Evolutionary conservation across 805 yeast genomes (phyloP).

Genomic region (Kodamaea fukazawae): DNA sequence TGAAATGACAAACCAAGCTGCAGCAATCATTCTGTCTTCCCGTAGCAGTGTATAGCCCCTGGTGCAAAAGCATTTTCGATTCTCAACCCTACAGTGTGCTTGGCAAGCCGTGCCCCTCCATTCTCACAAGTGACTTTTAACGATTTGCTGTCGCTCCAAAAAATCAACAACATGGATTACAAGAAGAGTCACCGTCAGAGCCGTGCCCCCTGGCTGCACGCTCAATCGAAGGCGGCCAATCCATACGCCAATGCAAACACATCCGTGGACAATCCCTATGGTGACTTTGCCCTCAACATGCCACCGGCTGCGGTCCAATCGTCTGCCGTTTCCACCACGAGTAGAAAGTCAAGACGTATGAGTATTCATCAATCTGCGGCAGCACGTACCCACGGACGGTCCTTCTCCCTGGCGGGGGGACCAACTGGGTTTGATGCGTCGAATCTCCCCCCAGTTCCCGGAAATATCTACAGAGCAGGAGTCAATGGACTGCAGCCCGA

Average conservation of each 20-base stretch:
- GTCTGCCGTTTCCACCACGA: conserved; percentile 7
- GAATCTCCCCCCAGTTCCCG: conserved; percentile 34
- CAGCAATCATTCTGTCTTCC: too few relatives aligned
- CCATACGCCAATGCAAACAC: conserved; percentile 28
- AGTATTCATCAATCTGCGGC: conserved; percentile 41
- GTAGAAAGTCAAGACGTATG: conserved; percentile 27
- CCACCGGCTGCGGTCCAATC: conserved; percentile 6
- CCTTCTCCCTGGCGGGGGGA: conserved; percentile 19
- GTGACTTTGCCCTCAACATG: conserved; percentile 9
- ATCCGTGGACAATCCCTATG: background rate
- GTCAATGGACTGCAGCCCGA: conserved; percentile 6
- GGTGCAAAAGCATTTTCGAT: too few relatives aligned
- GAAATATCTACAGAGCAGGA: conserved; percentile 10
- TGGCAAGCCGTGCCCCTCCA: too few relatives aligned
- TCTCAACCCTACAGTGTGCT: too few relatives aligned
- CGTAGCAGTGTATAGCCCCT: too few relatives aligned
- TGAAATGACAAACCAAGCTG: too few relatives aligned
- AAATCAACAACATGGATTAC: conserved; percentile 28
- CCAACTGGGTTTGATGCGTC: conserved; percentile 19
- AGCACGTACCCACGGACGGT: conserved; percentile 28
- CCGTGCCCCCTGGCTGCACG: conserved; percentile 42
- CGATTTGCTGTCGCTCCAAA: background rate
- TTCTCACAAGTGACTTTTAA: background rate
- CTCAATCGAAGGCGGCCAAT: conserved; percentile 12
- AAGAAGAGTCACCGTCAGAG: conserved; percentile 37